These are phyloP conservation scores for Plectosphaerella plurivora DNA, from an alignment of 2,329 filamentous ascomycete species.

Conservation along the genomic window DNA sequence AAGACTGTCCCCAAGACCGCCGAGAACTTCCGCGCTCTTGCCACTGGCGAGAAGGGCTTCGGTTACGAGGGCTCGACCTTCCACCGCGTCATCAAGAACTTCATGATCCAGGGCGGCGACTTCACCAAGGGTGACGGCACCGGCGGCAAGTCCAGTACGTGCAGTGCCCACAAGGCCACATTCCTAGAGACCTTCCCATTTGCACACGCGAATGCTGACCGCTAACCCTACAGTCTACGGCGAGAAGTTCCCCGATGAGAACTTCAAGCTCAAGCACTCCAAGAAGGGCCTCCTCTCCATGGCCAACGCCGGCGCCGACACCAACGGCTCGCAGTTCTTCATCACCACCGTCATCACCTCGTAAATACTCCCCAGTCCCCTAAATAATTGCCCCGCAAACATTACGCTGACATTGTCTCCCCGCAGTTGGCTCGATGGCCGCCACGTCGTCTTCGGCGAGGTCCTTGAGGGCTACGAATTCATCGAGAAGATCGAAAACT, in stretches of 20 bases:
- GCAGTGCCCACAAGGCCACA: neutral
- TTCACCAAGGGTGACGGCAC: slow-evolving; percentile 81
- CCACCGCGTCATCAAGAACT: slow-evolving; percentile 86
- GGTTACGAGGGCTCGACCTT: slow-evolving; percentile 78
- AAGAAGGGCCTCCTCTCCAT: slow-evolving; percentile 81
- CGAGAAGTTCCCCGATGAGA: slow-evolving; percentile 80
- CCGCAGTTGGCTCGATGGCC: slow-evolving; percentile 72
- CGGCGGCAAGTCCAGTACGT: slow-evolving; percentile 77
- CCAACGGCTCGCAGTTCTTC: slow-evolving; percentile 88
- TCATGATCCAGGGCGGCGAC: slow-evolving; percentile 91
- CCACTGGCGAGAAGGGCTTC: slow-evolving; percentile 81
- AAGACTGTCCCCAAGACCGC: slow-evolving; percentile 76
- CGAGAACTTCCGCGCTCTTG: slow-evolving; percentile 74
- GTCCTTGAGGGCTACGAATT: slow-evolving; percentile 82
- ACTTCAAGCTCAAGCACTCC: slow-evolving; percentile 92
- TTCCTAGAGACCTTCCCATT: no score
- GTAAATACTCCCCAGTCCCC: slow-evolving; percentile 35
- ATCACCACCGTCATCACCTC: slow-evolving; percentile 78
- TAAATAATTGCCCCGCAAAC: slow-evolving; percentile 4
- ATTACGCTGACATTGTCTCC: slow-evolving; percentile 4
- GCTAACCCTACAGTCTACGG: slow-evolving; percentile 61
- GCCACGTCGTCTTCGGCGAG: slow-evolving; percentile 85
- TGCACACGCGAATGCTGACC: neutral
- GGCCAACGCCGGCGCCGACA: slow-evolving; percentile 82
- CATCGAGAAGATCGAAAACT: slow-evolving; percentile 73